Conservation (phyloP, 805 yeast species). For the Suhomyces prunicola region DNA sequence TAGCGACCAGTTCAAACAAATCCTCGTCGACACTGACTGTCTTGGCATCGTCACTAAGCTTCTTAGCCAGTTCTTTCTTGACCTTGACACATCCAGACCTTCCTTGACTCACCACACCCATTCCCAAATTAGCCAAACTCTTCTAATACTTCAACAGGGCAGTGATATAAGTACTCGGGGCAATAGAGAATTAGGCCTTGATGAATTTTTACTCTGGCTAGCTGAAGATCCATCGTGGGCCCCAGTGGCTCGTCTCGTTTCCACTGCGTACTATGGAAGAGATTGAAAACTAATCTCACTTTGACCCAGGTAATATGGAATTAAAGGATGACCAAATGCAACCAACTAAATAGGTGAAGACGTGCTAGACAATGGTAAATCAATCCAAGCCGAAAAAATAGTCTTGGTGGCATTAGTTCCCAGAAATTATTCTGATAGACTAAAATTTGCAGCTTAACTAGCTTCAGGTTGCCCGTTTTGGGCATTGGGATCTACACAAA, state of each 20-base stretch:
- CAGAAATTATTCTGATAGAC: too few relatives aligned
- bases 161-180: neutral
- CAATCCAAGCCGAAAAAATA: too few relatives aligned
- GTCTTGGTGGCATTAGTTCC: too few relatives aligned
- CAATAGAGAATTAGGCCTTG: neutral
- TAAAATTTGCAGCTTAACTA: too few relatives aligned
- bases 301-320: too few relatives aligned
- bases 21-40: neutral
- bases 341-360: too few relatives aligned
- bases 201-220: constrained; percentile 15
- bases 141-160: neutral
- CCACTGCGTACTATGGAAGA: constrained; percentile 10
- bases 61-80: constrained; percentile 12
- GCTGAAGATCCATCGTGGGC: constrained; percentile 1
- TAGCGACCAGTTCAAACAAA: neutral
- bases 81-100: neutral
- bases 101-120: neutral
- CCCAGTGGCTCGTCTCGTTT: constrained; percentile 12
- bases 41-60: neutral
- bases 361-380: too few relatives aligned
- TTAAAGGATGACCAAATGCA: too few relatives aligned
- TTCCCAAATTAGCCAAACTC: neutral
- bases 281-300: neutral
- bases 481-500: neutral
- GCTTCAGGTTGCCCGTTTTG: too few relatives aligned